Evolutionary conservation across 1,284 basidiomycete genomes (phyloP), one percentile per base, ranked within the genome.

Genomic region (Phylloporus gajari): DNA sequence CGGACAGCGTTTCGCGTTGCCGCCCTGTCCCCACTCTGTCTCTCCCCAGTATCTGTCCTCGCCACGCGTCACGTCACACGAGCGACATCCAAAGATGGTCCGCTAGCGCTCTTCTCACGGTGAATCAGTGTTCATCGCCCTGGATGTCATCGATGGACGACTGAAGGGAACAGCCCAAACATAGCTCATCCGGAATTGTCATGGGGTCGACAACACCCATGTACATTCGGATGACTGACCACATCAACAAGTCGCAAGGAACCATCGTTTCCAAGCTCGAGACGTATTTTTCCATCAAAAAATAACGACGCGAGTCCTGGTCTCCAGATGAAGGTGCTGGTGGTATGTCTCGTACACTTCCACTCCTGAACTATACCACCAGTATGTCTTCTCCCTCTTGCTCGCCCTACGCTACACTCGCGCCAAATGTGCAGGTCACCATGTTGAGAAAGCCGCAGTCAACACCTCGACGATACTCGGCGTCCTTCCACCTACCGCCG

Each of bases 371-470:
- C 25, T 51, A 60, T 30, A 56, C 67, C 38, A 19, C n/a, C 9
- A 44, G 67, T 69, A 48, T 12, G 67, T 68, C 59, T 56, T 35
- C 9, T 25, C 46, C 11, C 7, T 27, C 38, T 42, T 11, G 27
- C 48, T 4, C 15, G 13, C 5, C 7, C 25, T 17, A 15, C 27
- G 21, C 17, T 12, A 15, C 12, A 15, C 25, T 35, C 17, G 12
- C 19, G 32, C 35, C 25, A 38, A 40, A 53, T 23, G 42, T 19
- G 48, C 25, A 61, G 73, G 76, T 2, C 85, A 89, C 1, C 87
- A 95, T n/a, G 93, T 99, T 78, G 97, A 99, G 82, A 99, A 98
- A 83, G 97, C 93, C 2, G 97, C 96, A 2, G 95, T 98, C 72
- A 98, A 98, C 85, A 93, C 97, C 77, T 95, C 94, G 40, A 88